phyloP scores from a whole-genome alignment of 768 basidiomycete species.

The Postia placenta region DNA sequence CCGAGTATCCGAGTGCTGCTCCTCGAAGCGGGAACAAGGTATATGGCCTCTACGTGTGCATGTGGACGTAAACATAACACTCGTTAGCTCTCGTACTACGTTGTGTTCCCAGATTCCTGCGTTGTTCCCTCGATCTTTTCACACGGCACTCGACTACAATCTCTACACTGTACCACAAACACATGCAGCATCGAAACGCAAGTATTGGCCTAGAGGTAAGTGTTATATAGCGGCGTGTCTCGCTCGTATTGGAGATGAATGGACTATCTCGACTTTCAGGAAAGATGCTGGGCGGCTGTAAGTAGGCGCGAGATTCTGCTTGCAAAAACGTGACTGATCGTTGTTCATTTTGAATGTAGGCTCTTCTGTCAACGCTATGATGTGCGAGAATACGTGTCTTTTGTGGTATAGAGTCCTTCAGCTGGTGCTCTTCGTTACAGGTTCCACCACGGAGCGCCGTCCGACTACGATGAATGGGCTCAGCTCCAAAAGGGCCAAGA shows the following conservation, averaged over 20 bases:
- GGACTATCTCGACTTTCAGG: conserved; percentile 26
- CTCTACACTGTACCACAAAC: conserved; percentile 53
- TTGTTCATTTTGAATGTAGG: conserved; percentile 33
- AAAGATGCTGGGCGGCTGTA: conserved; percentile 71
- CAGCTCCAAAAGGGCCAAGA: conserved; percentile 30
- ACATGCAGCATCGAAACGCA: conserved; percentile 38
- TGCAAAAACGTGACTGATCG: too few species aligned
- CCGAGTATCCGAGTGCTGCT: conserved; percentile 46
- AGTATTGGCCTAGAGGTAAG: conserved; percentile 64
- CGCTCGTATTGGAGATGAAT: too few species aligned
- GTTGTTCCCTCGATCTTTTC: conserved; percentile 30
- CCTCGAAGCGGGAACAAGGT: conserved; percentile 61
- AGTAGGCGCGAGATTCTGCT: conserved; percentile 18
- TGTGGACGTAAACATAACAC: too few species aligned
- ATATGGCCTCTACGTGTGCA: conserved; percentile 1
- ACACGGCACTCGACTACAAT: conserved; percentile 43
- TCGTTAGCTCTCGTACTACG: conserved; percentile 10
- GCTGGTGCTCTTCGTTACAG: conserved; percentile 12
- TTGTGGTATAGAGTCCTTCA: too few species aligned
- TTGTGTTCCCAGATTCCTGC: conserved; percentile 13
- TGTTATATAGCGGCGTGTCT: background rate
- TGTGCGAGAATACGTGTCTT: too few species aligned
- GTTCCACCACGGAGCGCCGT: conserved; percentile 56
- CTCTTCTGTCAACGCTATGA: conserved; percentile 58
- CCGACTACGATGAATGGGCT: conserved; percentile 67